phyloP scores from a whole-genome alignment of 177 flowering plant species.

The Vitis hybrid region DNA sequence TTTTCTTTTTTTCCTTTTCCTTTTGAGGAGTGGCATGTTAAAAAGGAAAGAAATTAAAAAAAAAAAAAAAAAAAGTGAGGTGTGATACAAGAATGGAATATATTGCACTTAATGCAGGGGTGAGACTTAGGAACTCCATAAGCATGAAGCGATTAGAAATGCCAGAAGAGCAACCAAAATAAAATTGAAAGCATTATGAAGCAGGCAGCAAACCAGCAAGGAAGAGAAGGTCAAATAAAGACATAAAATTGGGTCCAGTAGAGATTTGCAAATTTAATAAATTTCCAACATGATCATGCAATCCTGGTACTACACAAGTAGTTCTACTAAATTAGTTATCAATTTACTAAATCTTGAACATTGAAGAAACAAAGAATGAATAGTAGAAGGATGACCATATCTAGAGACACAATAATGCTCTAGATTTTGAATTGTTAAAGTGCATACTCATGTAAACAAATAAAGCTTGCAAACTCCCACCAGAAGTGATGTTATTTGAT shows the following conservation, averaged over 20 bases:
- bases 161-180: neutral
- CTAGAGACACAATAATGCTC: neutral
- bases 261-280: too few species aligned
- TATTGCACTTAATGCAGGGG: neutral
- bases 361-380: too few species aligned
- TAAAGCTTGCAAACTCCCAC: neutral
- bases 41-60: neutral
- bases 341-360: too few species aligned
- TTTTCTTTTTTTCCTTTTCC: too few species aligned
- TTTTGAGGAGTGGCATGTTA: too few species aligned
- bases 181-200: neutral
- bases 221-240: too few species aligned
- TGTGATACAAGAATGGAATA: neutral
- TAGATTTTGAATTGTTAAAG: neutral
- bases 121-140: neutral
- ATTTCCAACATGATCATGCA: too few species aligned
- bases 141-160: neutral
- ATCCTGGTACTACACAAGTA: too few species aligned
- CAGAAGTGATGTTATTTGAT: neutral
- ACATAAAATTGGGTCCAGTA: too few species aligned
- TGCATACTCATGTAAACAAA: neutral
- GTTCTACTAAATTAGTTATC: too few species aligned
- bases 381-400: neutral
- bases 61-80: neutral
- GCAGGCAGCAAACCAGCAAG: too few species aligned